Base-by-base conservation (phyloP, 1,284 basidiomycete genomes). In the Cutaneotrichosporon arboriforme region DNA sequence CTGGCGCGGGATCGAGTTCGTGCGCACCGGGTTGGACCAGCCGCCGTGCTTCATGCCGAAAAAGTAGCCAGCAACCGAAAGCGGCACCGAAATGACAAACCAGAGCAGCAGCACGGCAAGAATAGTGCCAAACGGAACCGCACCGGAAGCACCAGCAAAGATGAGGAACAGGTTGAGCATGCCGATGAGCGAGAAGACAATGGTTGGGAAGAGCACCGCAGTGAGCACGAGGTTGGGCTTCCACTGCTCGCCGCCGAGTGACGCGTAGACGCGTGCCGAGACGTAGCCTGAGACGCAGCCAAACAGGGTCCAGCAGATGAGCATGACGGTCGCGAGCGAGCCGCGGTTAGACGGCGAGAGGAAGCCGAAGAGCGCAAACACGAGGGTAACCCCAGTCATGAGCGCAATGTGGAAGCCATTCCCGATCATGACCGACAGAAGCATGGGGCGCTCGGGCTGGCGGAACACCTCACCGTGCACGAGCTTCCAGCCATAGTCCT, bases 331-430 rank as follows among this genome's bases (percentile, higher is more conserved):
- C 1, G 90, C 90, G 12, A 98, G 82, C 8, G 90, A 88, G 33
- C 94, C 94, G 37, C 94, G 85, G 69, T 97, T 97, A 14, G 91
- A 92, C 2, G 94, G 94, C 1, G 90, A 94, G 38, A 97, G 79
- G 79, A 97, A 97, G n/a, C 94, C 94, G 47, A 97, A 76, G n/a
- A 97, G 79, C 1, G 94, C 94, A 70, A 97, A 98, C 4, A 97
- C 84, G 48, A 98, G 81, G 0, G 94, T 97, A 21, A 97, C 86
- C 4, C 78, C 81, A 51, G 86, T 84, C 92, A 97, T 97, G 20
- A 87, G 83, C 57, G 84, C 84, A 8, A 97, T 78, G 74, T 98
- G 94, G 39, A 86, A 80, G 18, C 94, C 94, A 62, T 92, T 96
- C 9, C 94, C 94, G 22, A 89, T 84, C 73, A 91, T 81, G 42